phyloP scores from a whole-genome alignment of 345 rosid species.

The Hypericum perforatum region DNA sequence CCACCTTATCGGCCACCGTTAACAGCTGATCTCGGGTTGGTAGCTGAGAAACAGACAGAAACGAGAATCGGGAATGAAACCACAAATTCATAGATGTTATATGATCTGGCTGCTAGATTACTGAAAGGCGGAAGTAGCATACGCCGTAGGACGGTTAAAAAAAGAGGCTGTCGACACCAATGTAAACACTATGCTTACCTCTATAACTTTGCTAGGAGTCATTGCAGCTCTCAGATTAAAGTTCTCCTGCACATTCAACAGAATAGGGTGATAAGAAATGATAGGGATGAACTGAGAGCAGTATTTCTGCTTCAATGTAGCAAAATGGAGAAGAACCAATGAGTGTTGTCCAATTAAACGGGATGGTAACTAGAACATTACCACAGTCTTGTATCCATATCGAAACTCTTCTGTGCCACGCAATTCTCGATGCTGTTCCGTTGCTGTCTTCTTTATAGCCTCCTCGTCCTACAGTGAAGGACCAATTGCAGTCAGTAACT shows the following conservation, averaged over 20 bases:
- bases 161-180: neutral
- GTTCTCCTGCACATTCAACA: constrained; percentile 49
- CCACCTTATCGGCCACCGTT: constrained; percentile 80
- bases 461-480: constrained; percentile 61
- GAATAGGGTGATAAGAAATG: neutral
- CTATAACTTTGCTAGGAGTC: constrained; percentile 57
- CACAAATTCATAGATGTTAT: neutral
- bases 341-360: neutral
- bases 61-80: neutral
- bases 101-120: neutral
- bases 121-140: neutral
- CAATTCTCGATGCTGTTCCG: constrained; percentile 62
- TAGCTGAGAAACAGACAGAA: constrained; percentile 35
- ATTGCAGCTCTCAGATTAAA: constrained; percentile 76
- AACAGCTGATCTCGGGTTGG: constrained; percentile 75
- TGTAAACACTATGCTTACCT: constrained; percentile 35
- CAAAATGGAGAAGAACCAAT: neutral
- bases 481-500: constrained; percentile 2
- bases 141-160: neutral
- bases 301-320: neutral
- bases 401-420: constrained; percentile 66
- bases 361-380: constrained; percentile 28
- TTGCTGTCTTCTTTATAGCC: constrained; percentile 81
- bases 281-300: neutral
- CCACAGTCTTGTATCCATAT: constrained; percentile 96